Evolutionary conservation across 23 red algal genomes (phyloP).

Genomic region (Chondrus crispus): DNA sequence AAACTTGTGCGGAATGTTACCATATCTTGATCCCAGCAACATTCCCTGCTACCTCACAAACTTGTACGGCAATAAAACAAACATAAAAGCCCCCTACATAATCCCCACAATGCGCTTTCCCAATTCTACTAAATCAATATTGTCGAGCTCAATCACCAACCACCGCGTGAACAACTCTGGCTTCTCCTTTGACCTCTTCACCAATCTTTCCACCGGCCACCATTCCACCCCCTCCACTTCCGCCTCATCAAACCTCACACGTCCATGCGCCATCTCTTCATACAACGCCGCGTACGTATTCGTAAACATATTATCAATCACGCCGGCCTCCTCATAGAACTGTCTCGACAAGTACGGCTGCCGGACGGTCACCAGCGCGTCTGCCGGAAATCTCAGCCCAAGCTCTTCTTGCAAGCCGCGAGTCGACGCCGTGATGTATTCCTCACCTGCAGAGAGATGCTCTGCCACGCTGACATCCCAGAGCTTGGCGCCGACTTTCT

Average conservation of each 20-base stretch:
- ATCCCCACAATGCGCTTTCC: background rate
- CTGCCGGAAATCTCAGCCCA: background rate
- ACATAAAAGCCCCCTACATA: background rate
- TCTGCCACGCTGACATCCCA: slow-evolving; percentile 73
- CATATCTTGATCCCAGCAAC: too few species aligned
- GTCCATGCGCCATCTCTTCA: slow-evolving; percentile 24
- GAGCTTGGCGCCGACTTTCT: slow-evolving; percentile 44
- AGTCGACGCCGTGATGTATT: slow-evolving; percentile 3
- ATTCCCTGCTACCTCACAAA: too few species aligned
- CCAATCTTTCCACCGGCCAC: slow-evolving; percentile 22
- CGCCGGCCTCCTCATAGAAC: slow-evolving; percentile 26
- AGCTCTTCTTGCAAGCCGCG: slow-evolving; percentile 77
- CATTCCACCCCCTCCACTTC: slow-evolving; percentile 39
- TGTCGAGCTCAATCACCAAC: slow-evolving; percentile 46
- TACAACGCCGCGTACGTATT: slow-evolving; percentile 18
- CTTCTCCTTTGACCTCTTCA: background rate
- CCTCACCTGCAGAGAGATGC: slow-evolving; percentile 72
- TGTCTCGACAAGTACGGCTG: slow-evolving; percentile 31
- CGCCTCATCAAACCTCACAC: background rate
- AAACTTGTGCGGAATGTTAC: too few species aligned
- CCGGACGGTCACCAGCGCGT: slow-evolving; percentile 22
- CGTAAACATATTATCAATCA: slow-evolving; percentile 51
- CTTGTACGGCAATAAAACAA: too few species aligned
- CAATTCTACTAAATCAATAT: background rate
- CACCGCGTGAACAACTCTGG: slow-evolving; percentile 30